Conservation (phyloP, 192 early-diverging fungal genomes). For the Backusella morwellensis region DNA sequence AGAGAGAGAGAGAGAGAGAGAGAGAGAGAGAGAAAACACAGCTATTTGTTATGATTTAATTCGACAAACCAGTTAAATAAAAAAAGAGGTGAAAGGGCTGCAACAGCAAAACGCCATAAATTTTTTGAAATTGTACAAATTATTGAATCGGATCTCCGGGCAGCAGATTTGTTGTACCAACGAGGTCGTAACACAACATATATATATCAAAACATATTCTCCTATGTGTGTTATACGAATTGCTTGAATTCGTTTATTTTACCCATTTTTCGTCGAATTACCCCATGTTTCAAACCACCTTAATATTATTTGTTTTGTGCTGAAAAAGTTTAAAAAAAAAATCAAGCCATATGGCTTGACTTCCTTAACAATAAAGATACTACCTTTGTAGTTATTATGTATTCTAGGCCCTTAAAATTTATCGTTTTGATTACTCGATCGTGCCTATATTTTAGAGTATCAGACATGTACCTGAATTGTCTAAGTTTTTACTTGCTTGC, state of each 20-base stretch:
- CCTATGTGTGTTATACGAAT: neutral
- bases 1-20: too few relatives aligned
- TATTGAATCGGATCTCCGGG: neutral
- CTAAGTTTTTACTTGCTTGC: neutral
- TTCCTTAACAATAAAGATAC: neutral
- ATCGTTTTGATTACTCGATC: neutral
- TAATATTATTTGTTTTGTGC: neutral
- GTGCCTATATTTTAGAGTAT: neutral
- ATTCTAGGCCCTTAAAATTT: neutral
- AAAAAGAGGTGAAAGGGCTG: neutral
- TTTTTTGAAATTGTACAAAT: neutral
- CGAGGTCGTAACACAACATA: neutral
- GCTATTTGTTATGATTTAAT: too few relatives aligned
- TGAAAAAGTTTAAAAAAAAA: neutral
- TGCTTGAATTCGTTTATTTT: neutral
- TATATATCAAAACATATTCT: neutral
- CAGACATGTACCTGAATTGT: neutral
- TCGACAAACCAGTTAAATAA: too few relatives aligned
- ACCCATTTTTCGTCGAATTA: neutral
- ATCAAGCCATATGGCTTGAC: neutral
- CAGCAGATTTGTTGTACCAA: neutral
- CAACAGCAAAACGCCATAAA: neutral
- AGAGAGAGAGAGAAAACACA: too few relatives aligned
- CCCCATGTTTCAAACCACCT: neutral
- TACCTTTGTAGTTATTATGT: neutral